These are phyloP conservation scores for Verticillium alfalfae DNA, from an alignment of 2,329 filamentous ascomycete species.

Conservation along the genomic window DNA sequence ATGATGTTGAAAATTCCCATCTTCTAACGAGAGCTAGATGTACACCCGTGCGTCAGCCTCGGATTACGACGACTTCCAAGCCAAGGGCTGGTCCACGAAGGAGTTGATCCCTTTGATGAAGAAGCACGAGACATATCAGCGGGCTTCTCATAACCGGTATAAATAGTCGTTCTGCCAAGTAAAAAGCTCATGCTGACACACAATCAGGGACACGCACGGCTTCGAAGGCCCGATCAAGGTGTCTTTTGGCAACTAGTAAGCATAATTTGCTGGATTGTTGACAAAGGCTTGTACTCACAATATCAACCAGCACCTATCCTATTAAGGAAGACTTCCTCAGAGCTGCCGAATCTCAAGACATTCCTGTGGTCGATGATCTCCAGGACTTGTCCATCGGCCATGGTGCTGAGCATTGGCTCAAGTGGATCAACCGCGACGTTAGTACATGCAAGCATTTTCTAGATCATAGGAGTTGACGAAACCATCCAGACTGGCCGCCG, in stretches of 20 bases:
- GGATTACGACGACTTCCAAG: constrained; percentile 74
- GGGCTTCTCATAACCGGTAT: constrained; percentile 53
- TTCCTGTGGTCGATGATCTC: constrained; percentile 68
- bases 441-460: constrained; percentile 7
- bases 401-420: constrained; percentile 77
- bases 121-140: constrained; percentile 76
- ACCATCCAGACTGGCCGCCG: constrained; percentile 55
- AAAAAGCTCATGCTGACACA: background rate
- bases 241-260: constrained; percentile 67
- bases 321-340: constrained; percentile 78
- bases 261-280: background rate
- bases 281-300: background rate
- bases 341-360: constrained; percentile 67
- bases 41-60: constrained; percentile 67
- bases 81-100: constrained; percentile 73
- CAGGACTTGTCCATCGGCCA: constrained; percentile 65
- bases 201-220: constrained; percentile 58
- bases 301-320: constrained; percentile 54
- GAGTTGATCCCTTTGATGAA: constrained; percentile 72
- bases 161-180: background rate
- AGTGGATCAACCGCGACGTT: constrained; percentile 72
- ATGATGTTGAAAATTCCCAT: background rate
- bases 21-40: constrained; percentile 42
- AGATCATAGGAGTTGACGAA: background rate
- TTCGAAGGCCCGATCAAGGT: constrained; percentile 79